Percentiles rank a stretch among this genome's conserved stretches.
Evolutionary conservation across 2,329 filamentous ascomycete species (phyloP).

Genomic region (Pestalotiopsis sp.): DNA sequence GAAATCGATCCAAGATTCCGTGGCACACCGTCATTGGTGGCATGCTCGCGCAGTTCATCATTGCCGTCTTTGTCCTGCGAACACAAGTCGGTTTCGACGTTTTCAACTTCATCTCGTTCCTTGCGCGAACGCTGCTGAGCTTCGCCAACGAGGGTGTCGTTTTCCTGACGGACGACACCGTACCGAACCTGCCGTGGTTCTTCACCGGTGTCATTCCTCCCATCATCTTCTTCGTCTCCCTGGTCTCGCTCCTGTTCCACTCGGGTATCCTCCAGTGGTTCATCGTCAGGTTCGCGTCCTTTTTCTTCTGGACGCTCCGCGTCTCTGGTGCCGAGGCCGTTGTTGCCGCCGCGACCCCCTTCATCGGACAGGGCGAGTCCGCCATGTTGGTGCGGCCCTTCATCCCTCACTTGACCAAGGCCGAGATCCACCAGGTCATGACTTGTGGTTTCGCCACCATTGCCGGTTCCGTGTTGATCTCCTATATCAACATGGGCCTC

Average conservation of each 20-base stretch:
- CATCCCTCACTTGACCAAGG: conserved; percentile 80
- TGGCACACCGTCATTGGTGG: conserved; percentile 87
- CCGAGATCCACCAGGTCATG: conserved; percentile 92
- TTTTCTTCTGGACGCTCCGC: conserved; percentile 89
- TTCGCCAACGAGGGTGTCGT: conserved; percentile 74
- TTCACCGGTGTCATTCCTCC: conserved; percentile 80
- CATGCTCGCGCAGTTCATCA: conserved; percentile 85
- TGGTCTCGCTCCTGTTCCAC: conserved; percentile 88
- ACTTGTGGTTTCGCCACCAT: conserved; percentile 92
- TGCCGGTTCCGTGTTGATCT: conserved; percentile 82
- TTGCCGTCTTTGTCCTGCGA: conserved; percentile 85
- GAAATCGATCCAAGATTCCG: conserved; percentile 63
- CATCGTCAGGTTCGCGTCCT: conserved; percentile 80
- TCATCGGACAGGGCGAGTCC: conserved; percentile 92
- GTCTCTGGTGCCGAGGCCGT: conserved; percentile 94
- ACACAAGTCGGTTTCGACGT: conserved; percentile 84
- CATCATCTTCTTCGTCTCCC: conserved; percentile 93
- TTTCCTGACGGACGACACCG: conserved; percentile 65
- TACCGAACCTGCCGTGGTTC: conserved; percentile 63
- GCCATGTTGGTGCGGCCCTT: conserved; percentile 91
- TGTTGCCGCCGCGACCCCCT: conserved; percentile 88
- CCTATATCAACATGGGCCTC: conserved; percentile 82
- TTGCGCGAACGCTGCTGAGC: conserved; percentile 74
- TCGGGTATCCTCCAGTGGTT: conserved; percentile 86
- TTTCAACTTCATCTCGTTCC: conserved; percentile 82